These are phyloP conservation scores for Castanea crenata DNA, from an alignment of 306 rosid species.

Conservation along the genomic window DNA sequence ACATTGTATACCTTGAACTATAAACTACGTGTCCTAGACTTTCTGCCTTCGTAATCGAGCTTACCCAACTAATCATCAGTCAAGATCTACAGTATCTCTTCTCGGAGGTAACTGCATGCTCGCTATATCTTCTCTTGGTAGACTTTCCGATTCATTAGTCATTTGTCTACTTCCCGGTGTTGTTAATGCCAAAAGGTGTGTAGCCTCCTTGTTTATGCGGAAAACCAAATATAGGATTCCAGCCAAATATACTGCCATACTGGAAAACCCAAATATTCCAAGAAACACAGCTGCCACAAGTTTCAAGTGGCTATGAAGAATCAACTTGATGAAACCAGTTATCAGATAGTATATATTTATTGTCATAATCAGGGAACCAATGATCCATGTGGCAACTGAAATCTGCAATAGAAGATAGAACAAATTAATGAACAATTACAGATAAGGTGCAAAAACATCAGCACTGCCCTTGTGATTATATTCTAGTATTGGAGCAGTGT, in stretches of 20 bases:
- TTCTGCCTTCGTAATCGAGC: constrained; percentile 8
- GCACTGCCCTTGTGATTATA: background rate
- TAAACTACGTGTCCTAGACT: background rate
- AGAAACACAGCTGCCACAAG: constrained; percentile 53
- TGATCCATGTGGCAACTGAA: constrained; percentile 71
- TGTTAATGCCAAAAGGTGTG: constrained; percentile 63
- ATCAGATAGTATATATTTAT: constrained; percentile 76
- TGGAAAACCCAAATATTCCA: constrained; percentile 80
- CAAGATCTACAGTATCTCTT: constrained; percentile 43
- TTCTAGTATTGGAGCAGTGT: background rate
- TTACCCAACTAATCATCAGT: constrained; percentile 33
- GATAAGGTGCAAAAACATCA: constrained; percentile 4
- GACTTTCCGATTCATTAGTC: constrained; percentile 41
- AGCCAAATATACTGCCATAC: constrained; percentile 72
- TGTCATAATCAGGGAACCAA: constrained; percentile 66
- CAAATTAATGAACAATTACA: constrained; percentile 9
- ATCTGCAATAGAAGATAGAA: constrained; percentile 46
- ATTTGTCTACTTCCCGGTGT: constrained; percentile 57
- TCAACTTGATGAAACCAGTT: constrained; percentile 63
- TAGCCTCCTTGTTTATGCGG: constrained; percentile 56
- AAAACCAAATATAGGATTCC: constrained; percentile 72
- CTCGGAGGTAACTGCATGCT: constrained; percentile 93
- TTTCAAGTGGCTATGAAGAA: constrained; percentile 53
- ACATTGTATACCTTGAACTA: constrained; percentile 3
- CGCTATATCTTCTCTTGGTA: constrained; percentile 74